These are phyloP conservation scores for Hydrangea macrophylla DNA, from an alignment of 148 eudicot genomes.

Conservation along the genomic window DNA sequence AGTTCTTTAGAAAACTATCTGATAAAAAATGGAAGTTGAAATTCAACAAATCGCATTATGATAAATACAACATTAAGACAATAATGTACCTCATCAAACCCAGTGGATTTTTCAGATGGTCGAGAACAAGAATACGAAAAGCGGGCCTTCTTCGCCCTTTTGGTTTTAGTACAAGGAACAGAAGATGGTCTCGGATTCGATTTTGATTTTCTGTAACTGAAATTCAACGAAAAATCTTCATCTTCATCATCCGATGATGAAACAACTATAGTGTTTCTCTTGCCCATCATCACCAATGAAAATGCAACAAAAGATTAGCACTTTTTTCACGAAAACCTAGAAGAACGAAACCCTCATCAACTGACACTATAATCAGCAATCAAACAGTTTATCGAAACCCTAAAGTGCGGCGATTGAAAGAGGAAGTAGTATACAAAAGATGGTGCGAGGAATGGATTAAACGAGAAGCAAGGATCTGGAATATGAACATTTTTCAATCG, in stretches of 20 bases:
- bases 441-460: not conserved
- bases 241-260: conserved; percentile 49
- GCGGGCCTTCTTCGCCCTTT: conserved; percentile 40
- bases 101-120: conserved; percentile 14
- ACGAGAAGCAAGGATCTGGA: not conserved
- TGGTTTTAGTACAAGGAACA: conserved; percentile 27
- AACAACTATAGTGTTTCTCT: conserved; percentile 38
- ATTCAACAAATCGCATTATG: not conserved
- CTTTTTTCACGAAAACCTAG: not conserved
- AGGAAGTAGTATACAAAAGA: not conserved
- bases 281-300: conserved; percentile 33
- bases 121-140: conserved; percentile 20
- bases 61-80: not conserved
- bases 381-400: not conserved
- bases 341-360: not conserved
- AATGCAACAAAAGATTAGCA: not conserved
- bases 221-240: conserved; percentile 7
- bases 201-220: conserved; percentile 12
- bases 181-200: conserved; percentile 26
- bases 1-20: not conserved
- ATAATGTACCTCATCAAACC: conserved; percentile 38
- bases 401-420: too few species aligned
- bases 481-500: not conserved
- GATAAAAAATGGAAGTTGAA: not conserved
- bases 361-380: not conserved